Conservation (phyloP, 108 stramenopile species). For the Skeletonema menzelii region DNA sequence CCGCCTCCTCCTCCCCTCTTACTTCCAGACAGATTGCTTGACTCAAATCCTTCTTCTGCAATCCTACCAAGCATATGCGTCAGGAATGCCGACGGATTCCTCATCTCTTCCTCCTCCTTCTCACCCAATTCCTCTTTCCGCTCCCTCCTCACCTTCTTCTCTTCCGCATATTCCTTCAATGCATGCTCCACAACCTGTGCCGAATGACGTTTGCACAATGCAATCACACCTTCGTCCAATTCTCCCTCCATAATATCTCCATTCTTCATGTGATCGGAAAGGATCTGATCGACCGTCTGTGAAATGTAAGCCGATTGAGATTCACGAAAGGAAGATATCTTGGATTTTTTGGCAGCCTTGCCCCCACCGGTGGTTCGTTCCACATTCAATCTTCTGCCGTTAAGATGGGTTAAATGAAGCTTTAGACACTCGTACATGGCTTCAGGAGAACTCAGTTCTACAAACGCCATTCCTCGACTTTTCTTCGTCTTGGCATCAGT, state of each 20-base stretch:
- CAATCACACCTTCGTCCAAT: slow-evolving; percentile 88
- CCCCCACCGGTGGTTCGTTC: slow-evolving; percentile 81
- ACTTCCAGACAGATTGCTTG: slow-evolving; percentile 31
- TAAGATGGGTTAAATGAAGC: slow-evolving; percentile 88
- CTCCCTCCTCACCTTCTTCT: slow-evolving; percentile 50
- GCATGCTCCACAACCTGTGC: slow-evolving; percentile 76
- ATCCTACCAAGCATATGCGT: slow-evolving; percentile 75
- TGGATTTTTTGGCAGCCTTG: slow-evolving; percentile 64
- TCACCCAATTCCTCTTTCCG: slow-evolving; percentile 63
- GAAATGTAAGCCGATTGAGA: slow-evolving; percentile 84
- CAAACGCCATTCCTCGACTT: slow-evolving; percentile 90
- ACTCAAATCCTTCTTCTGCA: slow-evolving; percentile 70
- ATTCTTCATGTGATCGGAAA: slow-evolving; percentile 64
- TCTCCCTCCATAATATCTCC: slow-evolving; percentile 81
- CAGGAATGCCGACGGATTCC: slow-evolving; percentile 82
- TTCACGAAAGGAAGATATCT: slow-evolving; percentile 62
- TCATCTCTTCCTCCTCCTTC: slow-evolving; percentile 70
- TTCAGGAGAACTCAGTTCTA: slow-evolving; percentile 76
- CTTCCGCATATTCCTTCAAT: slow-evolving; percentile 75
- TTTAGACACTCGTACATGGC: slow-evolving; percentile 80
- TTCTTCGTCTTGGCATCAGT: slow-evolving; percentile 76
- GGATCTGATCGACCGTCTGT: slow-evolving; percentile 75
- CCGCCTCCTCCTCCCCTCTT: slow-evolving; percentile 24
- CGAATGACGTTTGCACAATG: slow-evolving; percentile 79
- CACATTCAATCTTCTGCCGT: slow-evolving; percentile 92